Base-by-base conservation (phyloP, 2,329 filamentous ascomycete species). In the Plectosphaerella plurivora region DNA sequence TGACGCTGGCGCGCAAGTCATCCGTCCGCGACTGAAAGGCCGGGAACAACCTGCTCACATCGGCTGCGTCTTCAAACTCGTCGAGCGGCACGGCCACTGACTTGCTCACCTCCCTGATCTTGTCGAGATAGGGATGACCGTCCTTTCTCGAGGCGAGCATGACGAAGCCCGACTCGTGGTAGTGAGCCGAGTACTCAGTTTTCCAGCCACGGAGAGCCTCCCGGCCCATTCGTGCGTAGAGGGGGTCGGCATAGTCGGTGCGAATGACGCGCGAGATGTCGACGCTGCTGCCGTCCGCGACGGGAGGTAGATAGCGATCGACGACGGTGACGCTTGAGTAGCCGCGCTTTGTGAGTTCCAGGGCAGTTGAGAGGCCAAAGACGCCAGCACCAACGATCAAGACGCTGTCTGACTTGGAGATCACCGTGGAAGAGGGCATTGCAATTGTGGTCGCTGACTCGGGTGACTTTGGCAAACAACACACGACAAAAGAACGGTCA, bases 371-470 rank as follows among this genome's bases (percentile, higher is more conserved):
- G 28, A 71, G 70, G 46, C 77, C 77, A 53, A 79, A 79, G 35
- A 76, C 73, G 37, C 77, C 77, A 4, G 71, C 74, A 22, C 77
- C 77, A 42, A 80, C 59, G 49, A 80, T 78, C 42, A 80, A 63
- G 45, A 54, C 57, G 7, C 55, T 50, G 36, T 61, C 47, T n/a
- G 51, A 44, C 33, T 56, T 53, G 9, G 52, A 42, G 16, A 22
- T 18, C 5, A 22, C 3, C 22, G 3, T 22, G 22, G 22, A 22
- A 3, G 22, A 22, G 22, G 22, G 22, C 22, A 22, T 22, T 22
- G 22, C 22, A 22, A 22, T 22, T 22, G 22, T 22, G 22, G 22
- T 22, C 22, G 22, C 22, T 22, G 22, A 22, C n/a, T n/a, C n/a
- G n/a, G n/a, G 22, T 22, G 22, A 22, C 22, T 22, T 22, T 5